Evolutionary conservation across 2,329 filamentous ascomycete species (phyloP).

Genomic region (Emericellopsis atlantica): DNA sequence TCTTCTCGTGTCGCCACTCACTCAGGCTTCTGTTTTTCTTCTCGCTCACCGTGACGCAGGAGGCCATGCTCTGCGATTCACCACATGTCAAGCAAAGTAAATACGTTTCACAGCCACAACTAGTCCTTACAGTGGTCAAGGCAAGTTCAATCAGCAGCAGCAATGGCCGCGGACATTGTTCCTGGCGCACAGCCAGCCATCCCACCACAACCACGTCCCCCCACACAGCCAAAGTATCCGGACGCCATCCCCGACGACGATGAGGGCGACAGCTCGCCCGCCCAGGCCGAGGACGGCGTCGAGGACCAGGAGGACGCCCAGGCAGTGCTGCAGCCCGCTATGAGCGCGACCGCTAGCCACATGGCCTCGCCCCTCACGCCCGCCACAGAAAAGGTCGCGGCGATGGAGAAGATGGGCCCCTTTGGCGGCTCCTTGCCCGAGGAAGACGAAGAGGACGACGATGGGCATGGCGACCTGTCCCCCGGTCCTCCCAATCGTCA

Average conservation of each 20-base stretch:
- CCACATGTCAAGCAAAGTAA: too few species aligned
- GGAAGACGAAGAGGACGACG: slow-evolving; percentile 6
- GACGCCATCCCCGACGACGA: neutral
- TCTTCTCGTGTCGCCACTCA: too few species aligned
- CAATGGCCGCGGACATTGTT: too few species aligned
- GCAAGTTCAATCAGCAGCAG: too few species aligned
- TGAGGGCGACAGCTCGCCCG: slow-evolving; percentile 1
- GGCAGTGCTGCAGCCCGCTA: slow-evolving; percentile 45
- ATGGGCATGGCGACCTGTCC: slow-evolving; percentile 5
- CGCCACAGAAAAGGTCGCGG: slow-evolving; percentile 44
- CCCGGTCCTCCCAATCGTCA: neutral
- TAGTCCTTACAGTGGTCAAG: too few species aligned
- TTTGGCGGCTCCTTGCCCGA: slow-evolving; percentile 11
- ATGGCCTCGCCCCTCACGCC: slow-evolving; percentile 41
- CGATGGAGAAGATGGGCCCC: slow-evolving; percentile 29
- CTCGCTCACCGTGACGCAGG: too few species aligned
- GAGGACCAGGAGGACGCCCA: slow-evolving; percentile 42
- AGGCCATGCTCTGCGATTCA: too few species aligned
- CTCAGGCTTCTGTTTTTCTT: too few species aligned
- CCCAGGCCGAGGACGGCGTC: slow-evolving; percentile 6
- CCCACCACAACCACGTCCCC: neutral
- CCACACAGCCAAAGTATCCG: neutral
- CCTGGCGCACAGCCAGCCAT: too few species aligned
- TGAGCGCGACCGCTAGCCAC: slow-evolving; percentile 43
- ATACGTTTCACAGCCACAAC: too few species aligned